These are phyloP conservation scores for Melampsora americana DNA, from an alignment of 1,284 basidiomycete species.

Conservation along the genomic window DNA sequence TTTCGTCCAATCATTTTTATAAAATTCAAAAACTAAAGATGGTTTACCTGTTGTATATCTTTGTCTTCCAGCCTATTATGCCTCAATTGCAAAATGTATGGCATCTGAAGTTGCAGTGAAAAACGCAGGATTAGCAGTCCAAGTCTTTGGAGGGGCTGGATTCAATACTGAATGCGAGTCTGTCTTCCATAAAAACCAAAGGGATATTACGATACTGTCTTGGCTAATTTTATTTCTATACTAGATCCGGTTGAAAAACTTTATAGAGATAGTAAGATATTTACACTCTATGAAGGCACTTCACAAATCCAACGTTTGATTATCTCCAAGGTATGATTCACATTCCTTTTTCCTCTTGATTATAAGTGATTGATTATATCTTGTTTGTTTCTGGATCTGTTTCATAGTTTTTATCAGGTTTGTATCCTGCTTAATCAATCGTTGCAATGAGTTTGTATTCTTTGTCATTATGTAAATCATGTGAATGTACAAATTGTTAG, in stretches of 20 bases:
- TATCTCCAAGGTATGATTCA: conserved; percentile 50
- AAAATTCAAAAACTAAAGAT: neutral
- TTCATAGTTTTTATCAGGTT: neutral
- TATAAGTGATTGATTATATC: neutral
- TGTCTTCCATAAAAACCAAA: neutral
- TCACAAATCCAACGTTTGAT: conserved; percentile 57
- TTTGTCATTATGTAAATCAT: too few relatives aligned
- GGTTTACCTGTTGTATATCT: neutral
- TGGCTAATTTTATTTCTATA: neutral
- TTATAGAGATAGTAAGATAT: conserved; percentile 56
- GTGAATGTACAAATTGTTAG: neutral
- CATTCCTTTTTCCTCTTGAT: neutral
- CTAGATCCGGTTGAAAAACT: conserved; percentile 44
- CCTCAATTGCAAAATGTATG: conserved; percentile 60
- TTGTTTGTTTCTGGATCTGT: neutral
- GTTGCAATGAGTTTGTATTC: too few relatives aligned
- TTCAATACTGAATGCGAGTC: conserved; percentile 49
- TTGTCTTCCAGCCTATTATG: conserved; percentile 56
- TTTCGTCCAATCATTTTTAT: neutral
- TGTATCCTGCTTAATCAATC: conserved; percentile 2
- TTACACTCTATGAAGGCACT: conserved; percentile 56
- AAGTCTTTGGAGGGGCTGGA: conserved; percentile 53
- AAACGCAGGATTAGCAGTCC: conserved; percentile 59
- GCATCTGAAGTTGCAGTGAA: conserved; percentile 57
- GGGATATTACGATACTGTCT: too few relatives aligned